Conservation (phyloP, 768 basidiomycete species). For the Cystobasidium tubakii region DNA sequence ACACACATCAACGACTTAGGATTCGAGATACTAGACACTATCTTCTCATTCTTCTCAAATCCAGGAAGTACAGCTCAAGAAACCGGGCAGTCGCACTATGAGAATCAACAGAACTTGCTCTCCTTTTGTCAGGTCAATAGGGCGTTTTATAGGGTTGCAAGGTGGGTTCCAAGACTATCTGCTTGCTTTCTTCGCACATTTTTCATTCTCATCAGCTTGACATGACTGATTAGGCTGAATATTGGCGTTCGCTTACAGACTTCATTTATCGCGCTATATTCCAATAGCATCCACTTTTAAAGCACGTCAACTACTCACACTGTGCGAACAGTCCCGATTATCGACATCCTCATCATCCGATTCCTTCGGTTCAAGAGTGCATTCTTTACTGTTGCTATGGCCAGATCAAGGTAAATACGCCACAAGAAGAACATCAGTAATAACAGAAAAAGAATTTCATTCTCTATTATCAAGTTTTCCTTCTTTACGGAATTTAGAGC, state of each 20-base stretch:
- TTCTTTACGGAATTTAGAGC: slow-evolving; percentile 6
- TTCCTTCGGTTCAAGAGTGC: slow-evolving; percentile 10
- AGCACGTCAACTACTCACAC: slow-evolving; percentile 8
- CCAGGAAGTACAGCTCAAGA: background rate
- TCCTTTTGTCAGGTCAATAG: slow-evolving; percentile 22
- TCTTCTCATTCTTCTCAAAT: slow-evolving; percentile 6
- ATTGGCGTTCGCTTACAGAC: background rate
- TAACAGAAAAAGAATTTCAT: slow-evolving; percentile 15
- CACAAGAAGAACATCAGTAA: slow-evolving; percentile 8
- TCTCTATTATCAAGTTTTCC: slow-evolving; percentile 11
- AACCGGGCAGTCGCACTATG: slow-evolving; percentile 6
- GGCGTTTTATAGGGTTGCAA: slow-evolving; percentile 10
- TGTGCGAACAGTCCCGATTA: background rate
- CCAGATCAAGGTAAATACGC: slow-evolving; percentile 25
- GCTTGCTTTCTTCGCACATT: no score
- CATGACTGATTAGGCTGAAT: background rate
- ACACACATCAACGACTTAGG: background rate
- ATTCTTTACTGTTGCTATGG: slow-evolving; percentile 25
- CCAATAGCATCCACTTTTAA: slow-evolving; percentile 26
- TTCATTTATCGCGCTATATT: slow-evolving; percentile 17
- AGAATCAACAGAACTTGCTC: slow-evolving; percentile 28
- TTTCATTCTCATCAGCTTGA: background rate
- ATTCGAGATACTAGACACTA: slow-evolving; percentile 26
- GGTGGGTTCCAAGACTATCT: no score
- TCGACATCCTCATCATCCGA: background rate